phyloP scores from a whole-genome alignment of 139 green algal species.

The Chara braunii region DNA sequence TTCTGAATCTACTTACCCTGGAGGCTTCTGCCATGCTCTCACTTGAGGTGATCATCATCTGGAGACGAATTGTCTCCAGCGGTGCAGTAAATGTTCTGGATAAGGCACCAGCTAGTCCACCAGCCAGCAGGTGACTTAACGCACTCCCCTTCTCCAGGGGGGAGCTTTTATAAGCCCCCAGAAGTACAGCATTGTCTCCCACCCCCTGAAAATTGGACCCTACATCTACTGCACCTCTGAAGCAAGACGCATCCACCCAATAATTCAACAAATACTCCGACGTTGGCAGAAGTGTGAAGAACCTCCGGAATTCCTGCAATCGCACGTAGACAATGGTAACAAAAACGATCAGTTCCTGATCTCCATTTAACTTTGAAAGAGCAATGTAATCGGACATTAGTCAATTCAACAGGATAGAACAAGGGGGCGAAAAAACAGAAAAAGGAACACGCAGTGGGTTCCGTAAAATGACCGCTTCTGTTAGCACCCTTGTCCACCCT shows the following conservation, averaged over 20 bases:
- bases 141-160: neutral
- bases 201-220: constrained; percentile 18
- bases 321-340: too few relatives aligned
- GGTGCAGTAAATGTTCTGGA: constrained; percentile 68
- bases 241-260: constrained; percentile 27
- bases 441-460: too few relatives aligned
- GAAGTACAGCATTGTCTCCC: neutral
- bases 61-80: constrained; percentile 67
- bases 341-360: too few relatives aligned
- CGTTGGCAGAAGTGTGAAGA: constrained; percentile 34
- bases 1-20: too few relatives aligned
- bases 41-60: constrained; percentile 37
- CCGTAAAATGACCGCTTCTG: too few relatives aligned
- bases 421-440: too few relatives aligned
- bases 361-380: too few relatives aligned
- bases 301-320: constrained; percentile 39
- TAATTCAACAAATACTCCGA: constrained; percentile 33
- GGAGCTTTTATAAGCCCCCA: neutral
- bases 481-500: too few relatives aligned
- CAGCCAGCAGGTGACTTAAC: constrained; percentile 64
- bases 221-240: neutral
- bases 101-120: constrained; percentile 60
- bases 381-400: too few relatives aligned
- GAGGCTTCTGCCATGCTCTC: constrained; percentile 26
- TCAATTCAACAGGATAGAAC: too few relatives aligned